Conservation (phyloP, 139 green algal species). For the Chlamydomonas eustigma region DNA sequence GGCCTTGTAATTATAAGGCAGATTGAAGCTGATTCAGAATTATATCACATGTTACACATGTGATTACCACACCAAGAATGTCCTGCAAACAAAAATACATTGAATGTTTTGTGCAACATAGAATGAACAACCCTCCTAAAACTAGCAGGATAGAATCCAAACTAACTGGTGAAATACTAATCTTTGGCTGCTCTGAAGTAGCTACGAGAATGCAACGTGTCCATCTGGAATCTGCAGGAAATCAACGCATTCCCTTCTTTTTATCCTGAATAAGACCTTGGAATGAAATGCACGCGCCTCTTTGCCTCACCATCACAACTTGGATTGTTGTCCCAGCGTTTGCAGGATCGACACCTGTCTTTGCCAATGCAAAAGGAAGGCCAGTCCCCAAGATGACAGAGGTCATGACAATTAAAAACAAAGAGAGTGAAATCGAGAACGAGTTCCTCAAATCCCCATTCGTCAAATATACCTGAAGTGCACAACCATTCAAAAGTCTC, state of each 20-base stretch:
- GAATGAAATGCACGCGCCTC: too few species aligned
- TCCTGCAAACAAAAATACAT: conserved; percentile 56
- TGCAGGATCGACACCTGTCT: conserved; percentile 68
- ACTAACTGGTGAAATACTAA: too few species aligned
- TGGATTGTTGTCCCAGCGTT: conserved; percentile 86
- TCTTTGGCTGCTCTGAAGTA: too few species aligned
- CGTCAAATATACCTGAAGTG: conserved; percentile 51
- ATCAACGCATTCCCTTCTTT: too few species aligned
- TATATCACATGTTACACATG: conserved; percentile 72
- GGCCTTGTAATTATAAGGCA: conserved; percentile 13
- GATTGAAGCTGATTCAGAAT: conserved; percentile 63
- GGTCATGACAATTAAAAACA: conserved; percentile 81
- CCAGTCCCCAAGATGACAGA: conserved; percentile 68
- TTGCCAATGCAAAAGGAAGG: conserved; percentile 78
- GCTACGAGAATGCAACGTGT: too few species aligned
- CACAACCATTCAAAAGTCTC: background rate
- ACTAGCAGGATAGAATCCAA: too few species aligned
- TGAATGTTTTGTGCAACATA: too few species aligned
- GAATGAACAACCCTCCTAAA: too few species aligned
- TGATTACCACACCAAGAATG: conserved; percentile 77
- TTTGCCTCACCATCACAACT: conserved; percentile 61
- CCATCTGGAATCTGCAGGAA: too few species aligned
- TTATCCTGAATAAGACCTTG: too few species aligned
- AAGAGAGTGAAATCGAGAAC: conserved; percentile 67
- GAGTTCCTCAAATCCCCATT: conserved; percentile 60